Evolutionary conservation across 1,284 basidiomycete genomes (phyloP), one percentile per base, ranked within the genome.

Genomic region (Volvariella surrecta): DNA sequence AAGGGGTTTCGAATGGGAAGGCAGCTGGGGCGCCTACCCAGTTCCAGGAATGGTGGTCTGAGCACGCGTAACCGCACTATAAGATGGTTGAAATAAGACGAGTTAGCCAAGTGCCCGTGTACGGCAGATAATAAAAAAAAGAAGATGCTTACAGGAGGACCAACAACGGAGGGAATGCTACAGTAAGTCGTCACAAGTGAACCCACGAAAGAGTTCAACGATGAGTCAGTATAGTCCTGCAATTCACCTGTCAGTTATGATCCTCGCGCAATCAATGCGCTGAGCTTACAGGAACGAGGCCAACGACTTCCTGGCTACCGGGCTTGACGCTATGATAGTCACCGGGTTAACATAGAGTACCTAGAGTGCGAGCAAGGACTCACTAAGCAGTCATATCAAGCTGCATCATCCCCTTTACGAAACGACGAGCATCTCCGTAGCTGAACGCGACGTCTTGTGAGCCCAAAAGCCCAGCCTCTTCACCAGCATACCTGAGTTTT

Each of bases 401-500:
- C 50, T 68, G 61, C 18, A 76, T 54, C 73, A 62, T 57, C 7
- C 50, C 61, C 45, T 66, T 64, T 30, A 80, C 70, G 39, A 63
- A 57, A 21, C 57, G 58, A n/a, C 61, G 61, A n/a, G 56, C 48
- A 28, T 58, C 60, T 51, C 71, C 71, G 58, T 82, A 82, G 10
- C 55, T 54, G 43, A 66, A 66, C 10, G 76, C 76, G 39, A 82
- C 66, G 3, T 71, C 78, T 54, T 77, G 71, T 35, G 66, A 71
- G 6, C 78, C 79, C 24, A 79, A 66, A 11, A 82, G 61, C 19
- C 78, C 78, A n/a, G 66, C 69, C 56, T 79, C 75, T 55, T 79
- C 74, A n/a, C 71, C 76, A n/a, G 69, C 40, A 35, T 53, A 54
- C 65, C n/a, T n/a, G n/a, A n/a, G n/a, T n/a, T n/a, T n/a, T n/a